Evolutionary conservation across 2,329 filamentous ascomycete species (phyloP), one percentile per base, ranked within the genome.

Genomic region (Sporothrix humicola): DNA sequence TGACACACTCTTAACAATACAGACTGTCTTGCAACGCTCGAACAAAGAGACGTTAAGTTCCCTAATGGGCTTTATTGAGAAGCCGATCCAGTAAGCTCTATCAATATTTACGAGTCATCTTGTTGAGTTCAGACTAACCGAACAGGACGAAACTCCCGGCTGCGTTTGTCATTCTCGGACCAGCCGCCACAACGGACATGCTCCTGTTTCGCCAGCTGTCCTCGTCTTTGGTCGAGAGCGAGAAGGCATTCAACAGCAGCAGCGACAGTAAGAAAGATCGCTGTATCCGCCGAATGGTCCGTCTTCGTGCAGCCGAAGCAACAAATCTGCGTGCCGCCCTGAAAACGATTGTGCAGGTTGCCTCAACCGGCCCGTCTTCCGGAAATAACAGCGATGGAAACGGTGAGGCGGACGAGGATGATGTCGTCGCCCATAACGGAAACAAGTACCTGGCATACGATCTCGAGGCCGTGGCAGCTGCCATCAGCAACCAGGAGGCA

Each of bases 401-500:
- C 42, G 58, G n/a, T 42, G 44, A 79, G 4, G 83, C 84, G 2
- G 87, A 89, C 31, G 89, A 89, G 3, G 89, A 89, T 10, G 79
- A 88, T 8, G 84, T 86, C 31, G 77, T 86, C 2, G 82, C 81
- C 1, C 83, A 83, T 78, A 84, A 87, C 79, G 89, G 88, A 1
- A 87, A 87, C 48, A 90, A 88, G 79, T 88, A 92, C 74, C 86
- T 95, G 2, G 91, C 93, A 77, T 96, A 95, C 79, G 93, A 96
- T 78, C 85, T 96, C 17, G 91, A 93, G 77, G 89, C 92, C 31
- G 81, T 96, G 44, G 83, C 90, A 75, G 85, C 88, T 37, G 90
- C 88, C 80, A 84, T 90, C 26, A 66, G 58, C 48, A 15, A 85
- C 84, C 74, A 82, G 85, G 9, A 86, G 87, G 52, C 80, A 48